phyloP scores from a whole-genome alignment of 2,329 filamentous ascomycete species.

The Cercospora beticola region DNA sequence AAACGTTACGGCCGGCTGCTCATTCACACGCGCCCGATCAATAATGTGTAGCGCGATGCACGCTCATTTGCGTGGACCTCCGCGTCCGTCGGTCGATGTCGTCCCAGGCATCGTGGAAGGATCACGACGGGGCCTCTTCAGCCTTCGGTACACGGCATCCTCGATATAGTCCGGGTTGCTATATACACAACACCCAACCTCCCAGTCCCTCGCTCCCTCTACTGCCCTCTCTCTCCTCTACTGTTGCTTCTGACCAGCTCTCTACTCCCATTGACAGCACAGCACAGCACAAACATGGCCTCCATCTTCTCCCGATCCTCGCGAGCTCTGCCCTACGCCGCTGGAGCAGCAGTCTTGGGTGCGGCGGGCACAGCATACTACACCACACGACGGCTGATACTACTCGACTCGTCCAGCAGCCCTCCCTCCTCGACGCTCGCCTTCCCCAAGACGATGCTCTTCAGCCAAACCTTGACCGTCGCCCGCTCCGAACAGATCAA shows the following conservation, averaged over 20 bases:
- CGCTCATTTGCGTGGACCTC: not conserved
- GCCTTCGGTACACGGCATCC: not conserved
- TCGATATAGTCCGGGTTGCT: not conserved
- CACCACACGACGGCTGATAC: constrained; percentile 14
- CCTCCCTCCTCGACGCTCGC: constrained; percentile 30
- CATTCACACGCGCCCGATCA: not conserved
- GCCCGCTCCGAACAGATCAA: constrained; percentile 36
- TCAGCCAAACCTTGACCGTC: constrained; percentile 34
- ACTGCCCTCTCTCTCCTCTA: not conserved
- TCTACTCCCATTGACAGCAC: not conserved
- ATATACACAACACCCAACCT: not conserved
- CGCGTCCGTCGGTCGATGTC: not conserved
- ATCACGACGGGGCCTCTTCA: not conserved
- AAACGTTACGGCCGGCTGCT: not conserved
- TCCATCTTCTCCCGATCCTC: constrained; percentile 19
- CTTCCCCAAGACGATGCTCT: constrained; percentile 37
- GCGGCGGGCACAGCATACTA: constrained; percentile 20
- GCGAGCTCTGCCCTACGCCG: constrained; percentile 21
- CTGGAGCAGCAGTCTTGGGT: constrained; percentile 20
- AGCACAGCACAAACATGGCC: constrained; percentile 18
- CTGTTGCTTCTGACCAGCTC: not conserved
- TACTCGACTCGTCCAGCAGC: constrained; percentile 33
- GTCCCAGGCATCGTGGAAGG: not conserved
- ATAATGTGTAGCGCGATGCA: not conserved
- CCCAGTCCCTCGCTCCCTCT: not conserved